Evolutionary conservation across 2,329 filamentous ascomycete genomes (phyloP), one percentile per base, ranked within the genome.

Genomic region (Teratosphaeria nubilosa): DNA sequence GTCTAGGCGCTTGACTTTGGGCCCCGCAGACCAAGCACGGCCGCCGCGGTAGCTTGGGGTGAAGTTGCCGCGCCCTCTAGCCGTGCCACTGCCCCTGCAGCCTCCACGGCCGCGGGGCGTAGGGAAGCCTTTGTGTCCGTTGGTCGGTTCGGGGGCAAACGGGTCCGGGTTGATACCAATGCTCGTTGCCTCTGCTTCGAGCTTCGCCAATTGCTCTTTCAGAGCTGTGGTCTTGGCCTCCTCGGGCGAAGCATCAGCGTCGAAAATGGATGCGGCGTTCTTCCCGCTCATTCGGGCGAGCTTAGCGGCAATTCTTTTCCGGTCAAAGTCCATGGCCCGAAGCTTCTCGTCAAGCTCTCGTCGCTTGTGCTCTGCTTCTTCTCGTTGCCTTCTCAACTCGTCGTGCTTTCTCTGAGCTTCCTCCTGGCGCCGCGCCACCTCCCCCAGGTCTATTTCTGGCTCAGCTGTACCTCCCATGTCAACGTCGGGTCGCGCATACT

Each of bases 401-500:
- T 88, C 83, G 58, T 88, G 80, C 1, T 77, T 76, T 62, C 81
- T 84, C 66, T 94, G 89, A 1, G 84, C 86, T 67, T 89, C 87
- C 57, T 84, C 82, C 66, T 92, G 88, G 63, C 81, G 84, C 60
- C 77, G 81, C 24, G 80, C 74, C 62, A 92, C 84, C 62, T 88
- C 87, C 53, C 87, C 86, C 62, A 85, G 76, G 66, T 91, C 86
- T 10, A 90, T 76, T 61, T 84, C 80, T 1, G 82, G 77, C 58
- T 82, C 78, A 24, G 41, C 41, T 22, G 16, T 7, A 48, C 20
- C 41, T 48, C 20, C 41, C 41, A 48, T 48, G 56, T 71, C 31
- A 51, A 68, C 65, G 24, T 67, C 62, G 60, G 68, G 66, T 48
- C 9, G 41, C 20, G 41, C 41, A 5, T 22, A 5, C 2, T 69